Evolutionary conservation across 1,284 basidiomycete genomes (phyloP).

Genomic region (Schizophyllum amplum): DNA sequence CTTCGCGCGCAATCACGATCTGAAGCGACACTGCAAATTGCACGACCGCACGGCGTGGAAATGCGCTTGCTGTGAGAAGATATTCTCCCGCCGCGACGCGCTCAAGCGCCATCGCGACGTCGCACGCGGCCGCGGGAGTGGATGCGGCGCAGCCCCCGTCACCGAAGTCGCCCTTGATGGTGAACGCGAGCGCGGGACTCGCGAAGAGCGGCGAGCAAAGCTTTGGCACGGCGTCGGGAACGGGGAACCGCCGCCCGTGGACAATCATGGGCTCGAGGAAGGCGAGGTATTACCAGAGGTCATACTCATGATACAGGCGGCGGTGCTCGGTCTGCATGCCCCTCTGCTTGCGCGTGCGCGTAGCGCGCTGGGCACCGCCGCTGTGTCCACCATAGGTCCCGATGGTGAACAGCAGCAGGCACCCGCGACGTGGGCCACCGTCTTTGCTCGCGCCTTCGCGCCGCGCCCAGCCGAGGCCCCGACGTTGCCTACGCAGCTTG

Average conservation of each 20-base stretch:
- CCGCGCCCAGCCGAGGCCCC: conserved; percentile 27
- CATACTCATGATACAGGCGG: conserved; percentile 42
- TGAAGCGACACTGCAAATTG: conserved; percentile 61
- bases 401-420: background rate
- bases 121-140: conserved; percentile 35
- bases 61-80: conserved; percentile 60
- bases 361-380: conserved; percentile 39
- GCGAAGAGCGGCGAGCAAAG: conserved; percentile 21
- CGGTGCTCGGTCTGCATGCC: conserved; percentile 47
- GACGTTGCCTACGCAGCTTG: conserved; percentile 5
- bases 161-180: conserved; percentile 12
- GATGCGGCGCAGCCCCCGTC: conserved; percentile 36
- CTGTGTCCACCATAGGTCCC: conserved; percentile 24
- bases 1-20: conserved; percentile 68
- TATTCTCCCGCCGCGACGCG: conserved; percentile 68
- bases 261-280: conserved; percentile 41
- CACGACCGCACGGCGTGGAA: conserved; percentile 65
- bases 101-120: conserved; percentile 60
- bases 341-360: conserved; percentile 52
- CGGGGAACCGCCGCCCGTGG: conserved; percentile 1
- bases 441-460: conserved; percentile 55
- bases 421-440: conserved; percentile 54
- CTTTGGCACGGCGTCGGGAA: background rate
- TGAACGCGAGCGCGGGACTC: conserved; percentile 19
- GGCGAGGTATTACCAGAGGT: conserved; percentile 50